Conservation (phyloP, 768 basidiomycete species). For the Fistulinella prunicolor region DNA sequence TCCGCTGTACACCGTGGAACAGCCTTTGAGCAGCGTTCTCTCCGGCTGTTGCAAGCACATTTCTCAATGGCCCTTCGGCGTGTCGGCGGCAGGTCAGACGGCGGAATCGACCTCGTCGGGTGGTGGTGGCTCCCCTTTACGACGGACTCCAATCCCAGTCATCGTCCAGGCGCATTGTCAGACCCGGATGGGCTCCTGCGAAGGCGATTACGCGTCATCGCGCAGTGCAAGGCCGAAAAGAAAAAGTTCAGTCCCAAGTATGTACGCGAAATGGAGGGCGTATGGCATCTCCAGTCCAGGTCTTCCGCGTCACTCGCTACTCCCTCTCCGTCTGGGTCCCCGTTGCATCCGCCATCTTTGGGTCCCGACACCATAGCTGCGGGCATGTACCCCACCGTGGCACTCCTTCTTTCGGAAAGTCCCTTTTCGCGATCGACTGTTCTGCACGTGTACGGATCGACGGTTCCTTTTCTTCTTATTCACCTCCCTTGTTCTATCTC, state of each 20-base stretch:
- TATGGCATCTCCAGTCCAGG: conserved; percentile 43
- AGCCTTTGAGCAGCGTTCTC: conserved; percentile 71
- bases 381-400: conserved; percentile 40
- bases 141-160: background rate
- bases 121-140: conserved; percentile 86
- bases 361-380: background rate
- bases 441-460: conserved; percentile 68
- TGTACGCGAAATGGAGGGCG: conserved; percentile 91
- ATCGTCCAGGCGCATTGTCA: conserved; percentile 7
- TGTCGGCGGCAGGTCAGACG: conserved; percentile 86
- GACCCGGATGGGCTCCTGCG: conserved; percentile 27
- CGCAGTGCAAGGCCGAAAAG: conserved; percentile 90
- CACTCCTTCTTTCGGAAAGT: conserved; percentile 77
- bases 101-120: conserved; percentile 83
- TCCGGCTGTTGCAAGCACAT: conserved; percentile 53
- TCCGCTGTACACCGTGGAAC: conserved; percentile 66
- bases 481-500: conserved; percentile 55
- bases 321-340: no score
- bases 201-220: conserved; percentile 69
- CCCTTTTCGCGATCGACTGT: conserved; percentile 71
- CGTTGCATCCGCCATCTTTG: background rate
- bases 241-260: conserved; percentile 75
- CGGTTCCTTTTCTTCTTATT: conserved; percentile 75
- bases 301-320: background rate
- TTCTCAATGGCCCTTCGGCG: conserved; percentile 78